Base-by-base conservation (phyloP, 2,329 filamentous ascomycete species). In the Fusarium zealandicum region DNA sequence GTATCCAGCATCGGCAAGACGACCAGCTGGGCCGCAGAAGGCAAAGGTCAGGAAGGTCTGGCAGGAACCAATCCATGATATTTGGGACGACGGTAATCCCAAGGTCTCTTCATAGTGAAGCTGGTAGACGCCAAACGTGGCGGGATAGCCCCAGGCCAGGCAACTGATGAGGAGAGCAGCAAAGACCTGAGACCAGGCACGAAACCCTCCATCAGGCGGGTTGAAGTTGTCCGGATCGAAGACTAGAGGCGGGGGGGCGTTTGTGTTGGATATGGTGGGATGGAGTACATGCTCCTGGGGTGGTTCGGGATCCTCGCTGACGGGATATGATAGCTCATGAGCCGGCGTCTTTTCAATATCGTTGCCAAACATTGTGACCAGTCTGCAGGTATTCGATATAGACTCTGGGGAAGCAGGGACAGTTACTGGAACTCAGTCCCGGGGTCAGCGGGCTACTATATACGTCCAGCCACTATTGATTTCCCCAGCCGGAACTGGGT, bases 121-220 rank as follows among this genome's bases (percentile, higher is more conserved):
- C 64, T 83, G 81, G 49, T 90, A 81, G 38, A 79, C 78, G 47
- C 75, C 81, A 57, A 81, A 84, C 2, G 78, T 75, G 5, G 76
- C 70, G 3, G 77, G 74, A 45, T 78, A 79, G 45, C 81, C 81
- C 78, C 80, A 82, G 5, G 80, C 75, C 51, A 83, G 67, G 46
- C 74, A 73, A 64, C 79, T 81, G 68, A 81, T 71, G 25, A 81
- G 72, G 33, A 78, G 71, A 27, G 75, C 75, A 6, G 79, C 77
- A 16, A 79, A 39, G 8, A 83, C 79, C 63, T 83, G 81, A 1
- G 72, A 74, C 81, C 81, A 83, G 13, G 80, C 81, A 12, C 66
- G 57, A 41, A 74, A 59, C 11, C 80, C 80, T 20, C 80, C 78
- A 38, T 81, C 78, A 1, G 79, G 80, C 6, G 64, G 64, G 17